These are phyloP conservation scores for Fraxinus sp. DNA, from an alignment of 305 asterid species.

Conservation along the genomic window DNA sequence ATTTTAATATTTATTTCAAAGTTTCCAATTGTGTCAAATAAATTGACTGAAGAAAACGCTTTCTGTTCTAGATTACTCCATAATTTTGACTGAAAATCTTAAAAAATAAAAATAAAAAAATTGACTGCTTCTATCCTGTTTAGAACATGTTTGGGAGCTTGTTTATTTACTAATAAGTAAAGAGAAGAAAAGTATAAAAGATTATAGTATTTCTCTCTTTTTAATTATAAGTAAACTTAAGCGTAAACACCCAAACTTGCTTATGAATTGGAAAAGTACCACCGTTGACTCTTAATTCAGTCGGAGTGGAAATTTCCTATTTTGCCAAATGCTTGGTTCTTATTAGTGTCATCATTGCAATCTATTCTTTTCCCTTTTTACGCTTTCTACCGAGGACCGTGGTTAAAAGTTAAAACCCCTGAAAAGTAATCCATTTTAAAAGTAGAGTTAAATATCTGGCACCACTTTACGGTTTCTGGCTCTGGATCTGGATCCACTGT, in stretches of 20 bases:
- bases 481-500: slow-evolving; percentile 35
- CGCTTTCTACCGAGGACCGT: slow-evolving; percentile 2
- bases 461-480: slow-evolving; percentile 36
- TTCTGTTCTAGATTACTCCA: background rate
- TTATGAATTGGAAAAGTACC: background rate
- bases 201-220: background rate
- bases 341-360: slow-evolving; percentile 13
- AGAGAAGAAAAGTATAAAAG: background rate
- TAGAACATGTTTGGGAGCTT: background rate
- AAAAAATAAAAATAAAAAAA: too few species aligned
- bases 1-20: background rate
- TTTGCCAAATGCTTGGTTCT: background rate
- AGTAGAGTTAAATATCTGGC: slow-evolving; percentile 33
- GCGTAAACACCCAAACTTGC: background rate
- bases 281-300: slow-evolving; percentile 27
- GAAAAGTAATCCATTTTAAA: background rate
- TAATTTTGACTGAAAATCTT: background rate
- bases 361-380: background rate
- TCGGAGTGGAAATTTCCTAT: background rate
- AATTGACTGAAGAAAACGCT: background rate
- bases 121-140: background rate
- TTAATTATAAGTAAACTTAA: background rate
- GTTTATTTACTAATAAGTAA: background rate
- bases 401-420: slow-evolving; percentile 3
- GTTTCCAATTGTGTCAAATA: background rate